These are phyloP conservation scores for Strobilomyces dryophilus DNA, from an alignment of 768 basidiomycete species.

Conservation along the genomic window DNA sequence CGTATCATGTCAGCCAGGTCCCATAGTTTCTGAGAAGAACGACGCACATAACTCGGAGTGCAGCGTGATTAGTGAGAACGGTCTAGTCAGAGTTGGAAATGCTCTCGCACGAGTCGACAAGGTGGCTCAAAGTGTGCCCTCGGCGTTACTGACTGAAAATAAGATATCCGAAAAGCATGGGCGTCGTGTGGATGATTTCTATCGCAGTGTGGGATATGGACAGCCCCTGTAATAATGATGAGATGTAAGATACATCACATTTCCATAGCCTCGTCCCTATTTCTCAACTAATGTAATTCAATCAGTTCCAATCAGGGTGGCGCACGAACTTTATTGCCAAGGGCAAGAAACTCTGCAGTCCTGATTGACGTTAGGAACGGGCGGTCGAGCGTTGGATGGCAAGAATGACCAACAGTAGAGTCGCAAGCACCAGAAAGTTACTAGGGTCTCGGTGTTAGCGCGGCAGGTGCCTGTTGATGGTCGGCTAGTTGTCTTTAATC, in stretches of 20 bases:
- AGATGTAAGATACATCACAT: neutral
- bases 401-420: neutral
- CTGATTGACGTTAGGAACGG: slow-evolving; percentile 8
- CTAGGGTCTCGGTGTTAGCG: neutral
- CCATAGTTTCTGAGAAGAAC: neutral
- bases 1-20: neutral
- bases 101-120: neutral
- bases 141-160: neutral
- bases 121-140: slow-evolving; percentile 2
- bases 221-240: slow-evolving; percentile 10
- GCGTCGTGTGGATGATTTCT: neutral
- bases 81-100: neutral
- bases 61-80: slow-evolving; percentile 9
- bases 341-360: neutral
- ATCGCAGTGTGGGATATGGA: neutral
- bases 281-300: slow-evolving; percentile 1
- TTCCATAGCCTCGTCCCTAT: slow-evolving; percentile 6
- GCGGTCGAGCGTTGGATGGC: neutral
- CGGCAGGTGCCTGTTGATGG: neutral
- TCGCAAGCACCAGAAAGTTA: neutral
- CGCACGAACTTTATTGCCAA: slow-evolving; percentile 1
- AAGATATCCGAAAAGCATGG: slow-evolving; percentile 1
- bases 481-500: neutral
- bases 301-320: slow-evolving; percentile 15
- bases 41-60: too few species aligned